These are phyloP conservation scores for Nematocida minor DNA, from an alignment of 371 early-diverging fungal genomes.

Conservation along the genomic window DNA sequence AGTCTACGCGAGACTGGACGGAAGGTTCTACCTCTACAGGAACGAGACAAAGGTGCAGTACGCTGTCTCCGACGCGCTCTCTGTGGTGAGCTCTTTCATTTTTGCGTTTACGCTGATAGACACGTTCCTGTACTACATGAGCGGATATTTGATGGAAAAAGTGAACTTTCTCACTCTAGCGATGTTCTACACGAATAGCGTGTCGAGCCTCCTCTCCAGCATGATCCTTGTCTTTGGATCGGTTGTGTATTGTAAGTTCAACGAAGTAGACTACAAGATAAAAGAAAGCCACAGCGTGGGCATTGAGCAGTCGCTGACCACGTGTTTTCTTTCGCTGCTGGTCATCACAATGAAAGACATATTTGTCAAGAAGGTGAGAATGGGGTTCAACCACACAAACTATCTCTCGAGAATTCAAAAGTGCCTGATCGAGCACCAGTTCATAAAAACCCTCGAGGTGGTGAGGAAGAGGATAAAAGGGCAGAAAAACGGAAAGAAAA, in stretches of 20 bases:
- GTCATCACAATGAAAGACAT: slow-evolving; percentile 23
- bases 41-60: background rate
- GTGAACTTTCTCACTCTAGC: slow-evolving; percentile 24
- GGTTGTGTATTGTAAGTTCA: background rate
- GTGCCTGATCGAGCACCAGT: slow-evolving; percentile 56
- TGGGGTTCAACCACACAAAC: slow-evolving; percentile 62
- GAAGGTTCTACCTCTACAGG: background rate
- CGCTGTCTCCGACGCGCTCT: background rate
- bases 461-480: slow-evolving; percentile 26
- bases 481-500: slow-evolving; percentile 13
- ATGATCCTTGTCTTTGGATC: background rate
- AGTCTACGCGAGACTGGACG: background rate
- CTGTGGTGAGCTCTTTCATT: background rate
- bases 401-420: slow-evolving; percentile 59
- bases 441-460: slow-evolving; percentile 51
- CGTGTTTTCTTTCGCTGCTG: slow-evolving; percentile 7
- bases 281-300: background rate
- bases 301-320: slow-evolving; percentile 13
- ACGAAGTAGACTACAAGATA: slow-evolving; percentile 28
- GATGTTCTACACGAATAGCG: slow-evolving; percentile 35
- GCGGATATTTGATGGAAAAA: slow-evolving; percentile 22
- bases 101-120: slow-evolving; percentile 21
- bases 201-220: slow-evolving; percentile 24
- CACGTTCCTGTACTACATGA: slow-evolving; percentile 22
- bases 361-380: slow-evolving; percentile 48